These are phyloP conservation scores for Pseudonectria buxi DNA, from an alignment of 2,329 filamentous ascomycete species.

Conservation along the genomic window DNA sequence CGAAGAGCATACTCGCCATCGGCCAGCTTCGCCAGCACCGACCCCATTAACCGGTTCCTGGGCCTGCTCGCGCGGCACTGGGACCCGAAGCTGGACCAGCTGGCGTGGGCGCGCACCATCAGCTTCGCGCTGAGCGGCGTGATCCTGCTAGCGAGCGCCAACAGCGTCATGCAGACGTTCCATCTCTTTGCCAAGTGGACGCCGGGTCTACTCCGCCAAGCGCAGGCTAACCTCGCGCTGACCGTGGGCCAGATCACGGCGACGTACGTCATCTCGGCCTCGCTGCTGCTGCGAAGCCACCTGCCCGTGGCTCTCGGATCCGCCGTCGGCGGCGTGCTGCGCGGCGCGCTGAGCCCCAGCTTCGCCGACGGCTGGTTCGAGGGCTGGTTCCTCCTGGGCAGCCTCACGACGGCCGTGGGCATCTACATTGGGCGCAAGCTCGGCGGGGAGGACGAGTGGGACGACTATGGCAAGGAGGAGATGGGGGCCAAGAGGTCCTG, in stretches of 20 bases:
- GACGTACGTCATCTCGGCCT: conserved; percentile 78
- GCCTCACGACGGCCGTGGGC: conserved; percentile 58
- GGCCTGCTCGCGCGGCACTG: conserved; percentile 76
- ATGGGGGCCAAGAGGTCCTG: conserved; percentile 61
- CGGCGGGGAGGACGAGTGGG: conserved; percentile 50
- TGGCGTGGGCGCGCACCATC: conserved; percentile 78
- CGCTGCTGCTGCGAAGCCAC: conserved; percentile 70
- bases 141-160: conserved; percentile 75
- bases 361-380: conserved; percentile 76
- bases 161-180: conserved; percentile 78
- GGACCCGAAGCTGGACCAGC: conserved; percentile 74
- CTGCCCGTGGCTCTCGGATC: conserved; percentile 70
- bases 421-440: conserved; percentile 66
- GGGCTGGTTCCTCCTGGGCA: conserved; percentile 71
- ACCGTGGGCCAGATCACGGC: conserved; percentile 74
- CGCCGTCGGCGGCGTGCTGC: conserved; percentile 69
- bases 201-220: conserved; percentile 63
- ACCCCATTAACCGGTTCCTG: conserved; percentile 78
- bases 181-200: conserved; percentile 71
- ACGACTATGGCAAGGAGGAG: conserved; percentile 58
- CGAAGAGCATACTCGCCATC: conserved; percentile 42
- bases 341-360: conserved; percentile 59
- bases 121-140: conserved; percentile 77
- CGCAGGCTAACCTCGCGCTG: conserved; percentile 71
- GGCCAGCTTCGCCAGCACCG: conserved; percentile 58